Evolutionary conservation across 257 asterid genomes (phyloP).

Genomic region (Scutellaria baicalensis): DNA sequence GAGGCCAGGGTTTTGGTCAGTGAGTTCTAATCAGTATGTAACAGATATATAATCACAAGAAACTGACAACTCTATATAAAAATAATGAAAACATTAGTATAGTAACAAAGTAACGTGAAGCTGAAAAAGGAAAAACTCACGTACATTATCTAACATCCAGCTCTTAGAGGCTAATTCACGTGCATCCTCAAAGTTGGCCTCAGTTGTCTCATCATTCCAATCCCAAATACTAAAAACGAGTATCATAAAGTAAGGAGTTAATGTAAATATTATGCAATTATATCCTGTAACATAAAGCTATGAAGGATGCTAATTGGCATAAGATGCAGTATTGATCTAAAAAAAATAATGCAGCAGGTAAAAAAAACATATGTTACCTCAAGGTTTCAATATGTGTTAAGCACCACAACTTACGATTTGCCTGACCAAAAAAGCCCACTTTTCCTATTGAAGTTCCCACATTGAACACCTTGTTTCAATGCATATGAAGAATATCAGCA

Average conservation of each 20-base stretch:
- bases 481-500: background rate
- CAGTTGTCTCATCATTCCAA: conserved; percentile 54
- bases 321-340: background rate
- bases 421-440: conserved; percentile 72
- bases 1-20: no score
- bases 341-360: background rate
- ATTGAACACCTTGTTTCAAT: conserved; percentile 53
- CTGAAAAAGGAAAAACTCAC: conserved; percentile 7
- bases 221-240: conserved; percentile 70
- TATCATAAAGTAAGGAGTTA: background rate
- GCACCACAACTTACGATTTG: conserved; percentile 76
- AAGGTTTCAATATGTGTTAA: conserved; percentile 83
- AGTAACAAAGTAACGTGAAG: background rate
- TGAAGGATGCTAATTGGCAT: background rate
- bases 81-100: no score
- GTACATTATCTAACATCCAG: conserved; percentile 63
- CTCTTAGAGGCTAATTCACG: conserved; percentile 74
- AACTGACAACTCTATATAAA: background rate
- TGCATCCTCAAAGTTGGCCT: conserved; percentile 68
- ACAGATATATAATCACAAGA: no score
- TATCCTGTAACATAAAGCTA: background rate
- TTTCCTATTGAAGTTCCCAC: conserved; percentile 90
- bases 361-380: conserved; percentile 36
- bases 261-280: background rate
- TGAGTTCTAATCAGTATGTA: no score